Evolutionary conservation across 371 early-diverging fungal species (phyloP), one percentile per base, ranked within the genome.

Genomic region (Mortierella sp.): DNA sequence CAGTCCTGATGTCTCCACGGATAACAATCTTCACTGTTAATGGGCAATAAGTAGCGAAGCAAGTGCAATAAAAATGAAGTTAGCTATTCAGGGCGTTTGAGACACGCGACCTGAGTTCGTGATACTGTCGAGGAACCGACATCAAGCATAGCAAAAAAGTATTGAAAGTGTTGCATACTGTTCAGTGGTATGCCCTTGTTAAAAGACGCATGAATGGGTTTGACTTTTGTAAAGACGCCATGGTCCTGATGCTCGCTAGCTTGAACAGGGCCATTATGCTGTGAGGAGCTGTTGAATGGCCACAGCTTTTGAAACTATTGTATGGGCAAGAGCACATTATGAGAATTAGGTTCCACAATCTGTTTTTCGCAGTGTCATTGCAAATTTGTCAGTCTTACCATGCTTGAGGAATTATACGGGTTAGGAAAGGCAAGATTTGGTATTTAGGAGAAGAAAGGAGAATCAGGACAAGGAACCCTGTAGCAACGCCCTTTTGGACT

Each of bases 1-100:
- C 92, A 3, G 91, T 90, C 86, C 88, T 87, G 47, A 90, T 90
- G 66, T 90, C 92, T 47, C 92, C 92, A 62, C 91, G 88, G 43
- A 92, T 84, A 45, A 90, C 83, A 37, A 92, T 86, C 81, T 92
- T 92, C 91, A 92, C 92, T 92, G 80, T n/a, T 45, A 22, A 62
- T 28, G 1, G 24, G 12, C 26, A 35, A 43, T 49, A 45, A 39
- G 8, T 22, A 32, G n/a, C n/a, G n/a, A n/a, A 57, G 39, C 30
- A 57, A 32, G 40, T 24, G 51, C 45, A 66, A 16, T 10, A 62
- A 47, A 32, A 30, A 24, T 43, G 47, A 18, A 62, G 62, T 51
- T 43, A 16, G 14, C n/a, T 5, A 18, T 20, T 49, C n/a, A n/a
- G n/a, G 18, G 8, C 18, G 49, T 16, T 20, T 49, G 49, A 49